Percentiles rank a stretch among this genome's conserved stretches.
Conservation (phyloP, 2,329 filamentous ascomycete species). For the Neocatenulostroma microsporum region DNA sequence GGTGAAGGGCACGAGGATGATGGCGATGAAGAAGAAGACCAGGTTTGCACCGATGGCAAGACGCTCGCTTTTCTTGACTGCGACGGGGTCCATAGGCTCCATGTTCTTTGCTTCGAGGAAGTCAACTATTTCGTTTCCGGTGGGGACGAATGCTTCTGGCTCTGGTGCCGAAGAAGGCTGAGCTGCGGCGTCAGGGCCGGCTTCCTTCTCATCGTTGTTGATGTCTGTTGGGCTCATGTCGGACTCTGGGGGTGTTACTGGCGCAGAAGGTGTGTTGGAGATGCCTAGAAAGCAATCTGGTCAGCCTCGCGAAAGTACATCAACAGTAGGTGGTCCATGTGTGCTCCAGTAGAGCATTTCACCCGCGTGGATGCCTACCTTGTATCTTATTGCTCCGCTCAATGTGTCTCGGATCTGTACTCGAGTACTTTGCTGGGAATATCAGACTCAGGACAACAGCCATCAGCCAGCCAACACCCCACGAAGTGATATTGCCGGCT, state of each 20-base stretch:
- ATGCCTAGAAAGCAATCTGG: too few species aligned
- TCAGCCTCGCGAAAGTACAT: too few species aligned
- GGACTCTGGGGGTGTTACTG: slow-evolving; percentile 10
- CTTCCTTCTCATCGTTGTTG: slow-evolving; percentile 6
- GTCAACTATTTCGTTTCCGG: slow-evolving; percentile 37
- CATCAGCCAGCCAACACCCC: slow-evolving; percentile 23
- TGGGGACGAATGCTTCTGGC: slow-evolving; percentile 23
- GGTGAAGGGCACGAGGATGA: slow-evolving; percentile 27
- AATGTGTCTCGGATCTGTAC: slow-evolving; percentile 32
- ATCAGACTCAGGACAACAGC: slow-evolving; percentile 34
- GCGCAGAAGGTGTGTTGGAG: slow-evolving; percentile 27
- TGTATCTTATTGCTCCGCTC: slow-evolving; percentile 34
- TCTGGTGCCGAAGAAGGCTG: slow-evolving; percentile 15
- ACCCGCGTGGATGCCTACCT: too few species aligned
- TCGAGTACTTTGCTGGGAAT: slow-evolving; percentile 31
- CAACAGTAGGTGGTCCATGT: too few species aligned
- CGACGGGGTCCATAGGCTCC: slow-evolving; percentile 35
- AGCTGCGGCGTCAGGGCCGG: background rate
- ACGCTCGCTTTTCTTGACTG: slow-evolving; percentile 30
- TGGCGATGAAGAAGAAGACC: slow-evolving; percentile 34
- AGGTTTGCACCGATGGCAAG: slow-evolving; percentile 34
- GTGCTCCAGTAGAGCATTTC: too few species aligned
- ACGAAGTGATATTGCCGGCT: slow-evolving; percentile 27
- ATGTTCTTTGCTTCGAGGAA: slow-evolving; percentile 35
- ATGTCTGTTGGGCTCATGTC: background rate